Evolutionary conservation across 23 red algal species (phyloP).

Genomic region (Gracilariopsis chorda): DNA sequence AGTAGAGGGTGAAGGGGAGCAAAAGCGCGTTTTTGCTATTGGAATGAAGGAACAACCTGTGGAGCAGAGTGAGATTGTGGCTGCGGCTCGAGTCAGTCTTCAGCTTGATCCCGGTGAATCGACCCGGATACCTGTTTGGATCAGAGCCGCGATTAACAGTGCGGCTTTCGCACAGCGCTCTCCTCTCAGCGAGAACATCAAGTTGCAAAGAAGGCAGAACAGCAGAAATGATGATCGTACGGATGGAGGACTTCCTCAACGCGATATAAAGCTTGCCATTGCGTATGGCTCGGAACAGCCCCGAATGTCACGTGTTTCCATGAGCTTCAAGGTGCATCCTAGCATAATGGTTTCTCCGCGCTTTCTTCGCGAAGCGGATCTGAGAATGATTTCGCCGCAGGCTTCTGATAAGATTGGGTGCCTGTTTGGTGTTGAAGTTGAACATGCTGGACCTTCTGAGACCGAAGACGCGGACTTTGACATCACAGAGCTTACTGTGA

Average conservation of each 20-base stretch:
- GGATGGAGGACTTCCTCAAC: neutral
- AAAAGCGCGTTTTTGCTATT: conserved; percentile 13
- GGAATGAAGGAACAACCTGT: conserved; percentile 17
- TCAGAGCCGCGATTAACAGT: conserved; percentile 43
- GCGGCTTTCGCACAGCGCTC: conserved; percentile 13
- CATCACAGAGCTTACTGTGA: conserved; percentile 36
- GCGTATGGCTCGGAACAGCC: conserved; percentile 22
- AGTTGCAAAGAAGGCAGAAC: neutral
- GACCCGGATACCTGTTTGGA: conserved; percentile 3
- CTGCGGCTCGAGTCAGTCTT: neutral
- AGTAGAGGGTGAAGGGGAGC: neutral
- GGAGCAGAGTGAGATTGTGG: conserved; percentile 8
- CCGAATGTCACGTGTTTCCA: conserved; percentile 26
- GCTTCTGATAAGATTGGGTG: neutral
- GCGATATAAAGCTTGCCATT: conserved; percentile 6
- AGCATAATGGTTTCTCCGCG: conserved; percentile 50
- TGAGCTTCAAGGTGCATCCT: conserved; percentile 40
- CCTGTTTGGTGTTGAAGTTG: conserved; percentile 60
- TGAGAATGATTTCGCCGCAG: neutral
- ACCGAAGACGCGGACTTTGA: conserved; percentile 39
- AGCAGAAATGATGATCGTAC: neutral
- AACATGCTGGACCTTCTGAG: conserved; percentile 39
- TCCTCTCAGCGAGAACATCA: conserved; percentile 13
- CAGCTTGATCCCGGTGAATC: neutral
- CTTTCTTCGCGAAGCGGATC: conserved; percentile 34